Evolutionary conservation across 2,329 filamentous ascomycete species (phyloP).

Genomic region (Fusarium camptoceras): DNA sequence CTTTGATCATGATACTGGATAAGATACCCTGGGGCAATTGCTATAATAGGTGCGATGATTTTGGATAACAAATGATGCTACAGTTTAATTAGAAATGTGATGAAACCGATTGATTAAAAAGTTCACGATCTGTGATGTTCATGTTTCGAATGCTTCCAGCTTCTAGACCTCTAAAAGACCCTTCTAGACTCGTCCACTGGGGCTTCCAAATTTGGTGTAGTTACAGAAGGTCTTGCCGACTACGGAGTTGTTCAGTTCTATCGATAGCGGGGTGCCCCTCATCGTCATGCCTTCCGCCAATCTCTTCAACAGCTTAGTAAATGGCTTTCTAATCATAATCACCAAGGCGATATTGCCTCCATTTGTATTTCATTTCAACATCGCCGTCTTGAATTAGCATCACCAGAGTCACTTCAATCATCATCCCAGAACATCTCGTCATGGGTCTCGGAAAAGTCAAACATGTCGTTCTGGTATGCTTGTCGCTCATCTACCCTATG

Average conservation of each 20-base stretch:
- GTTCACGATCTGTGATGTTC: not conserved
- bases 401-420: too few species aligned
- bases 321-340: conserved; percentile 49
- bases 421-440: not conserved
- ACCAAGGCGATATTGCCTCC: conserved; percentile 9
- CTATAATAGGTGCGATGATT: not conserved
- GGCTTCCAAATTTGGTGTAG: not conserved
- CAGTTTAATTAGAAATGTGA: not conserved
- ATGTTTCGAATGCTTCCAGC: not conserved
- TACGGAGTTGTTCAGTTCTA: conserved; percentile 2
- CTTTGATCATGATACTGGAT: conserved; percentile 17
- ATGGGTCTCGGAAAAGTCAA: conserved; percentile 70
- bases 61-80: too few species aligned
- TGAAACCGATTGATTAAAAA: not conserved
- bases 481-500: conserved; percentile 2
- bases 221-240: conserved; percentile 7
- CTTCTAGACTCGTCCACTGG: not conserved
- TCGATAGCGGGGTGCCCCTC: conserved; percentile 37
- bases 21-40: conserved; percentile 17
- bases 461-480: conserved; percentile 77
- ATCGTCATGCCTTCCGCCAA: conserved; percentile 33
- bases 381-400: too few species aligned
- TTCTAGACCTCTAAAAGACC: not conserved
- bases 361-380: not conserved
- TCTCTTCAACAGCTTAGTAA: conserved; percentile 44